A percentile compares a stretch with the other conserved stretches of the same genome.
These are phyloP conservation scores for Murraya paniculata DNA, from an alignment of 345 rosid genomes.

Conservation along the genomic window DNA sequence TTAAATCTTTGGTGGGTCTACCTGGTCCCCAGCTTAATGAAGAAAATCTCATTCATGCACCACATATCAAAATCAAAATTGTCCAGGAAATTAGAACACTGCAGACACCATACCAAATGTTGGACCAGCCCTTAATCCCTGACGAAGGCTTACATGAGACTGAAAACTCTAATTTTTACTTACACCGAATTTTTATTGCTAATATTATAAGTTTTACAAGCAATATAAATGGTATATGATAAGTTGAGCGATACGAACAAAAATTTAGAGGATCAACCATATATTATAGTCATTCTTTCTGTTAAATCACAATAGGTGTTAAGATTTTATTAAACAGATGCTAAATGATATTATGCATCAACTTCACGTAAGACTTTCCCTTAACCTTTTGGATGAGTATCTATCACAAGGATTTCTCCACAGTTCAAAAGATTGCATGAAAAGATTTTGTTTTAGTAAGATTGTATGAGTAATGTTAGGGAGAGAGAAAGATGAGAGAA, in stretches of 20 bases:
- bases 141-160: too few species aligned
- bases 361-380: neutral
- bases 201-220: too few species aligned
- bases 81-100: neutral
- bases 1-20: neutral
- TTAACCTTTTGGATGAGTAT: neutral
- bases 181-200: too few species aligned
- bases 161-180: too few species aligned
- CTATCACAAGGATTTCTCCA: constrained; percentile 2
- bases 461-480: too few species aligned
- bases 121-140: constrained; percentile 18
- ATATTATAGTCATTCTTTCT: too few species aligned
- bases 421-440: constrained; percentile 13
- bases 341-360: neutral
- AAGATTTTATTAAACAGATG: too few species aligned
- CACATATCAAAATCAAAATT: neutral
- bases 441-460: constrained; percentile 4
- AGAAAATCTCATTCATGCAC: neutral
- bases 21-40: neutral
- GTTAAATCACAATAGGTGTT: too few species aligned
- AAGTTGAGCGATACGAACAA: too few species aligned
- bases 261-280: too few species aligned
- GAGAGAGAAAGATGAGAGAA: too few species aligned
- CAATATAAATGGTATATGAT: too few species aligned
- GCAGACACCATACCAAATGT: neutral